Base-by-base conservation (phyloP, 108 stramenopile genomes). In the Epipyxis sp. region DNA sequence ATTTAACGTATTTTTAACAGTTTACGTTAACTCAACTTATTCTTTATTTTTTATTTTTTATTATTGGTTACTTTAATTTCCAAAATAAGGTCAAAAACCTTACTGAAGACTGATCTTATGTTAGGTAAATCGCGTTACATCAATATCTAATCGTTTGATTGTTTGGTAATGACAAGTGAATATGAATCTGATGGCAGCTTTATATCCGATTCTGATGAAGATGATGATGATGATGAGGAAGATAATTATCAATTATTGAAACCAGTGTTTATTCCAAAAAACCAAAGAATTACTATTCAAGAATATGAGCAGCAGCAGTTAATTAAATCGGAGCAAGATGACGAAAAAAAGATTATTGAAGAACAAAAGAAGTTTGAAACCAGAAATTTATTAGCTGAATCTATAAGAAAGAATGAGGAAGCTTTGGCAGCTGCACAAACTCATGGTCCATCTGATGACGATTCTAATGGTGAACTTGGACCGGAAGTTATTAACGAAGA, bases 401-500 rank as follows among this genome's bases (percentile, higher is more conserved):
- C 78, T 41, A 78, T 85, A 34, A 59, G 50, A 1, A 59, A 50
- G 43, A 82, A 83, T 58, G 79, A 80, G 40, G 76, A 82, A 76
- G 50, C 44, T 6, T 59, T 59, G 68, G 86, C 40, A 13, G 80
- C 59, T 20, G 71, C 41, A 0, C n/a, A n/a, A n/a, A n/a, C n/a
- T n/a, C n/a, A n/a, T n/a, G n/a, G n/a, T n/a, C n/a, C n/a, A n/a
- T n/a, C n/a, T n/a, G 85, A 77, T 34, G 81, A 59, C 40, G 79
- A 85, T 57, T 82, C 76, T 25, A 69, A 78, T 59, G 85, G 79
- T 41, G 80, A 37, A 16, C 82, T 57, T 42, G 59, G 50, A 41
- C 85, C 87, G 0, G 87, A 88, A 65, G 87, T 84, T 79, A 74
- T 59, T 40, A 86, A 88, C 77, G 54, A 77, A 29, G 57, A 58